Evolutionary conservation across 2,329 filamentous ascomycete genomes (phyloP).

Genomic region (Gyromitra esculenta): DNA sequence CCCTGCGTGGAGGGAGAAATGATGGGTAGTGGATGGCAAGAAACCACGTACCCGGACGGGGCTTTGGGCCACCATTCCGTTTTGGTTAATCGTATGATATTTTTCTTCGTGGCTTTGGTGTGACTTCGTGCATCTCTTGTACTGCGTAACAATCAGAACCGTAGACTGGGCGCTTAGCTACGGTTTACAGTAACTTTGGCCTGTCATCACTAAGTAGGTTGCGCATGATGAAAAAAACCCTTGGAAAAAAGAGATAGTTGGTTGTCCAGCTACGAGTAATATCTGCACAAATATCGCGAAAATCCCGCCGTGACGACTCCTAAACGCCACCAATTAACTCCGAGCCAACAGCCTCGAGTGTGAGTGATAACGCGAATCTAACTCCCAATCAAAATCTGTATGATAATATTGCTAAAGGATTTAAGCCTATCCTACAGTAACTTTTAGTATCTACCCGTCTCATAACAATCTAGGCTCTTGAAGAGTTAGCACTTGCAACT

Average conservation of each 20-base stretch:
- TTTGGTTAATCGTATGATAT: not conserved
- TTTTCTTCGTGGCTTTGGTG: not conserved
- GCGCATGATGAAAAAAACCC: not conserved
- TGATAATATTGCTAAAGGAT: not conserved
- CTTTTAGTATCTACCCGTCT: not conserved
- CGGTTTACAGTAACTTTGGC: not conserved
- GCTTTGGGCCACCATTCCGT: not conserved
- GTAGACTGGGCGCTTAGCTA: not conserved
- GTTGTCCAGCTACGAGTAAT: not conserved
- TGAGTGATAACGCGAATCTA: not conserved
- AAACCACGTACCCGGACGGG: not conserved
- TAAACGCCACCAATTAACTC: not conserved
- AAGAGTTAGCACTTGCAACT: no score
- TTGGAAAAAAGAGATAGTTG: not conserved
- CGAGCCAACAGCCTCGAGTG: not conserved
- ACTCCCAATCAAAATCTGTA: not conserved
- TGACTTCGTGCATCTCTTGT: not conserved
- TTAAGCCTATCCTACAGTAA: not conserved
- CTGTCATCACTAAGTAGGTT: not conserved
- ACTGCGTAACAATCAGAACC: no score
- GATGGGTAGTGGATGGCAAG: not conserved
- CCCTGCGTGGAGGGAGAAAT: not conserved
- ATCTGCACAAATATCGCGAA: not conserved
- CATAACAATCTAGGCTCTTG: not conserved
- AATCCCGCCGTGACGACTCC: not conserved